Evolutionary conservation across 2,329 filamentous ascomycete genomes (phyloP).

Genomic region (Ceratocystis alfenasii): DNA sequence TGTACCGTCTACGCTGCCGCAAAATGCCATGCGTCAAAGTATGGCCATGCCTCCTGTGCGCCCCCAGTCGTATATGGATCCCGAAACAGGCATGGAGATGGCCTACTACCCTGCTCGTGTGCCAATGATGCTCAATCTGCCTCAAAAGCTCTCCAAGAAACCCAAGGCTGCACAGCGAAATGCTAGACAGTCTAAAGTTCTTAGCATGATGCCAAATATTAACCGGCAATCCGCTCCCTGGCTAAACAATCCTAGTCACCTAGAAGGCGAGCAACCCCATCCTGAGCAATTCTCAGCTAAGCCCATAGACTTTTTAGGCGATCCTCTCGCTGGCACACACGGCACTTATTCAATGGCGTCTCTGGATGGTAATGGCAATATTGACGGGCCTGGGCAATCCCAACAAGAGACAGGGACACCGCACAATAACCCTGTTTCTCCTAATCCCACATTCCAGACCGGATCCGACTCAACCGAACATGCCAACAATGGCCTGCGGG

Average conservation of each 20-base stretch:
- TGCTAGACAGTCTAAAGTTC: conserved; percentile 59
- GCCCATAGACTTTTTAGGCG: conserved; percentile 20
- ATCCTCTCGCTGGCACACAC: conserved; percentile 11
- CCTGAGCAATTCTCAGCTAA: conserved; percentile 10
- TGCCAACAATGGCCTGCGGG: conserved; percentile 9
- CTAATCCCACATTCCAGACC: conserved; percentile 17
- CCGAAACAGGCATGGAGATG: conserved; percentile 63
- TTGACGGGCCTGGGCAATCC: not conserved
- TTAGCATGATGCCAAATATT: conserved; percentile 44
- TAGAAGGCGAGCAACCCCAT: conserved; percentile 9
- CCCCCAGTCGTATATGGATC: conserved; percentile 50
- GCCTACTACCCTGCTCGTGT: conserved; percentile 93
- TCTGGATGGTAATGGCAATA: conserved; percentile 9
- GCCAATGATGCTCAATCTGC: conserved; percentile 83
- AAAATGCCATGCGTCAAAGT: conserved; percentile 14
- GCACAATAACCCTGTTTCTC: not conserved
- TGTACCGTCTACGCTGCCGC: not conserved
- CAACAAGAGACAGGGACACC: not conserved
- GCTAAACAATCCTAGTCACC: conserved; percentile 27
- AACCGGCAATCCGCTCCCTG: conserved; percentile 28
- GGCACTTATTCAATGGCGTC: conserved; percentile 5
- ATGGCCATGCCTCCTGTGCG: conserved; percentile 25
- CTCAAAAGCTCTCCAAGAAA: conserved; percentile 69
- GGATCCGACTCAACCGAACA: conserved; percentile 15
- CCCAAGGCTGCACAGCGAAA: conserved; percentile 53